phyloP scores from a whole-genome alignment of 768 basidiomycete genomes.

The Phaeotremella skinneri region DNA sequence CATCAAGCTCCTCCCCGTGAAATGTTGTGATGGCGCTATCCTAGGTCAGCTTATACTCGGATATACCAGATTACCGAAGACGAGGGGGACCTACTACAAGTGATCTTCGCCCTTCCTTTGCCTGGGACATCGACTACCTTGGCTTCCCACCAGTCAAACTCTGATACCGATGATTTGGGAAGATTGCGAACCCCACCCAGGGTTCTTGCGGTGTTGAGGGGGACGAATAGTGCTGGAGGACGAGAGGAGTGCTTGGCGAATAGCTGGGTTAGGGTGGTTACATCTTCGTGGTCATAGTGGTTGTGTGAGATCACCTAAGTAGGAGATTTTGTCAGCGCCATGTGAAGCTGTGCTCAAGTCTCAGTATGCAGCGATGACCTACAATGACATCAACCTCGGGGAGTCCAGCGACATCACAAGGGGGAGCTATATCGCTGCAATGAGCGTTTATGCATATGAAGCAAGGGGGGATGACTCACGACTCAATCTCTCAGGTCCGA shows the following conservation, averaged over 20 bases:
- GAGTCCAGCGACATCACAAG: constrained; percentile 60
- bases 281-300: constrained; percentile 51
- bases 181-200: constrained; percentile 52
- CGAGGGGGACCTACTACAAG: constrained; percentile 33
- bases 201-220: constrained; percentile 58
- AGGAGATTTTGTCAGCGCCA: neutral
- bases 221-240: constrained; percentile 62
- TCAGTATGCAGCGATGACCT: constrained; percentile 12
- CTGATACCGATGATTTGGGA: constrained; percentile 54
- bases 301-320: constrained; percentile 57
- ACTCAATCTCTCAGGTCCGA: constrained; percentile 29
- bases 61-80: neutral
- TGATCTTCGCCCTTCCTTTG: constrained; percentile 38
- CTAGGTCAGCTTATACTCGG: neutral
- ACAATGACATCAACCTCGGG: constrained; percentile 64
- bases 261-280: constrained; percentile 28
- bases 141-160: constrained; percentile 67
- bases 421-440: constrained; percentile 44
- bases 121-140: constrained; percentile 42
- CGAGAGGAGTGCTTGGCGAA: constrained; percentile 55
- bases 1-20: constrained; percentile 57
- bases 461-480: constrained; percentile 17
- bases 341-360: neutral
- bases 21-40: constrained; percentile 59
- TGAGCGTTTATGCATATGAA: neutral